Evolutionary conservation across 2,329 filamentous ascomycete species (phyloP).

Genomic region (Allantophomopsis lycopodina): DNA sequence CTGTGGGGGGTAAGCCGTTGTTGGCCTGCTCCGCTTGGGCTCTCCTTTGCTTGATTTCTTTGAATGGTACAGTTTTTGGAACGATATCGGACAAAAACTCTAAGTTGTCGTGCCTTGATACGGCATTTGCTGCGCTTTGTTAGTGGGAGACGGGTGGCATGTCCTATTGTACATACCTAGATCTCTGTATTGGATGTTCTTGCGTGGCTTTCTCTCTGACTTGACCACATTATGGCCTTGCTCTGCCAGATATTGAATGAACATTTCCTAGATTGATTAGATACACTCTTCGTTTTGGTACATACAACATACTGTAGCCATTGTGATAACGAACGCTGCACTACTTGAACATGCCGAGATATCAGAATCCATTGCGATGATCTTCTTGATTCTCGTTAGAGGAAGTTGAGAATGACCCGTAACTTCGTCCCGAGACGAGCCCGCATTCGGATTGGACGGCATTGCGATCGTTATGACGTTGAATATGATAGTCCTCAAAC

Average conservation of each 20-base stretch:
- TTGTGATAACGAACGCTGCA: constrained; percentile 83
- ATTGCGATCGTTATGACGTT: constrained; percentile 30
- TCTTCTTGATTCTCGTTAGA: constrained; percentile 96
- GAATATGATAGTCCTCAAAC: too few relatives aligned
- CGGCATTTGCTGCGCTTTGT: constrained; percentile 52
- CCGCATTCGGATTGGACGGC: constrained; percentile 83
- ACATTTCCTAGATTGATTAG: constrained; percentile 56
- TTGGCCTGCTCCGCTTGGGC: constrained; percentile 30
- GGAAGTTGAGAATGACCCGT: constrained; percentile 56
- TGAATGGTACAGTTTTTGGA: constrained; percentile 72
- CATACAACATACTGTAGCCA: constrained; percentile 55
- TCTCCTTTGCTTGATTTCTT: constrained; percentile 59
- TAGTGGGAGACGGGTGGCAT: constrained; percentile 4
- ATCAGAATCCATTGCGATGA: constrained; percentile 78
- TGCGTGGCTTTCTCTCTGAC: constrained; percentile 78
- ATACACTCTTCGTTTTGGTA: too few relatives aligned
- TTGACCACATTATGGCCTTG: constrained; percentile 82
- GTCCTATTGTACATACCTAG: constrained; percentile 41
- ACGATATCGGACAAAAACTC: constrained; percentile 90
- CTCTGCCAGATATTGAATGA: constrained; percentile 80
- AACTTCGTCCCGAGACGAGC: constrained; percentile 65
- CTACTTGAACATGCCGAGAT: constrained; percentile 82
- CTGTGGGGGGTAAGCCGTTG: constrained; percentile 15
- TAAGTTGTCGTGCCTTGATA: constrained; percentile 80
- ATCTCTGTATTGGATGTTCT: constrained; percentile 94